phyloP scores from a whole-genome alignment of 2,329 filamentous ascomycete species.

The Cordyceps pruinosa region DNA sequence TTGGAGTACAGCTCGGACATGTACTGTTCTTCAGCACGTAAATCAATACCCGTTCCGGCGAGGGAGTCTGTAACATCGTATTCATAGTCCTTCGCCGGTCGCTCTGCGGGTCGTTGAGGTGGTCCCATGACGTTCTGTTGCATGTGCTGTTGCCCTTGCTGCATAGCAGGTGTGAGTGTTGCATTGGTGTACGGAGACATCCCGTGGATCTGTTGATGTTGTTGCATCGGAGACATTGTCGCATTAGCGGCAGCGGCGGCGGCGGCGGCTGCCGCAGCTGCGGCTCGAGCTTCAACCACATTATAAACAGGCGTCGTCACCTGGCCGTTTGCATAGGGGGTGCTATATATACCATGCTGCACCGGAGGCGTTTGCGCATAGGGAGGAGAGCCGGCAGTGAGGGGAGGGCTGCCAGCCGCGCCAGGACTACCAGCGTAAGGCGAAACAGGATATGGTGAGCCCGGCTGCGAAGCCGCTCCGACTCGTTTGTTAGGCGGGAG shows the following conservation, averaged over 20 bases:
- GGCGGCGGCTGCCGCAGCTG: constrained; percentile 23
- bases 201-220: constrained; percentile 24
- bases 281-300: constrained; percentile 28
- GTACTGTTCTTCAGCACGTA: constrained; percentile 79
- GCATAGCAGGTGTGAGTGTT: constrained; percentile 23
- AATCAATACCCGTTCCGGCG: constrained; percentile 76
- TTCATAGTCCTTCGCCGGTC: constrained; percentile 53
- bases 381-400: constrained; percentile 30
- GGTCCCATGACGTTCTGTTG: constrained; percentile 41
- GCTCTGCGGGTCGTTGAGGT: constrained; percentile 55
- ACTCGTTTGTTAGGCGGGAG: constrained; percentile 65
- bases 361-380: constrained; percentile 29
- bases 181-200: constrained; percentile 24
- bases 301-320: constrained; percentile 28
- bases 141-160: constrained; percentile 12
- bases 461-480: constrained; percentile 59
- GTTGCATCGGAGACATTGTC: constrained; percentile 27
- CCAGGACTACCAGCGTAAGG: constrained; percentile 43
- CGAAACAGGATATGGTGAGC: constrained; percentile 52
- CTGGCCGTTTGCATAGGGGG: constrained; percentile 34
- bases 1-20: constrained; percentile 61
- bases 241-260: constrained; percentile 26
- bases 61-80: constrained; percentile 80
- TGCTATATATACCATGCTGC: constrained; percentile 25
- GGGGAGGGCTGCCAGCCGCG: constrained; percentile 33